phyloP scores from a whole-genome alignment of 2,329 filamentous ascomycete species.

The Bisporella sp. region DNA sequence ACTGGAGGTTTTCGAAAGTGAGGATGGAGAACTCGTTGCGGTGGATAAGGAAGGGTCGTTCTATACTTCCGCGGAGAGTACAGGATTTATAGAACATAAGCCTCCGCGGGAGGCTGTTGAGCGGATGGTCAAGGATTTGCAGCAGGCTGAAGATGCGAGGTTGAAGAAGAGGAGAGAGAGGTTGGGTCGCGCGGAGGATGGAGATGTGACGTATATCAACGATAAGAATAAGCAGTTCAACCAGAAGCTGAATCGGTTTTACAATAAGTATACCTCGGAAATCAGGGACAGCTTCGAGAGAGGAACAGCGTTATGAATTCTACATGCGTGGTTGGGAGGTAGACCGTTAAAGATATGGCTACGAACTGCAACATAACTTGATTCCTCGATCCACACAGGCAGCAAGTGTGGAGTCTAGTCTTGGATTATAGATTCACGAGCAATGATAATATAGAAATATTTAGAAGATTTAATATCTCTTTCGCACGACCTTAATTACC shows the following conservation, averaged over 20 bases:
- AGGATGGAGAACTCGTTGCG: slow-evolving; percentile 87
- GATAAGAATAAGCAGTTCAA: slow-evolving; percentile 99
- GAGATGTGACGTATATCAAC: slow-evolving; percentile 97
- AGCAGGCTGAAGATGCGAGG: slow-evolving; percentile 79
- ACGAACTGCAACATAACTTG: too few relatives aligned
- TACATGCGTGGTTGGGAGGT: too few relatives aligned
- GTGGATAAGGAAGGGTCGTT: slow-evolving; percentile 88
- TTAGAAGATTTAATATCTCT: too few relatives aligned
- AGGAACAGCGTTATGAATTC: slow-evolving; percentile 76
- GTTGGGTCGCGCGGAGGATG: slow-evolving; percentile 70
- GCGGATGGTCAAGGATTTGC: slow-evolving; percentile 75
- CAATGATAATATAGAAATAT: too few relatives aligned
- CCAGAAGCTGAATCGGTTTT: slow-evolving; percentile 90
- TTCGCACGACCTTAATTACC: too few relatives aligned
- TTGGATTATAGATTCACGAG: too few relatives aligned
- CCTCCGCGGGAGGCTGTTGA: slow-evolving; percentile 85
- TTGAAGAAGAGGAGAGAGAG: slow-evolving; percentile 82
- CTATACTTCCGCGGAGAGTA: slow-evolving; percentile 81
- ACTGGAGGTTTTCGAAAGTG: slow-evolving; percentile 91
- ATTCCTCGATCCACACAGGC: too few relatives aligned
- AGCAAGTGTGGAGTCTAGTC: too few relatives aligned
- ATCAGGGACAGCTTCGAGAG: slow-evolving; percentile 97
- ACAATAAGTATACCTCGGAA: slow-evolving; percentile 97
- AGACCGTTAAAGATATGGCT: too few relatives aligned
- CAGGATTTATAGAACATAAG: slow-evolving; percentile 74